phyloP scores from a whole-genome alignment of 2,329 filamentous ascomycete species.

The Verticillium nubilum region DNA sequence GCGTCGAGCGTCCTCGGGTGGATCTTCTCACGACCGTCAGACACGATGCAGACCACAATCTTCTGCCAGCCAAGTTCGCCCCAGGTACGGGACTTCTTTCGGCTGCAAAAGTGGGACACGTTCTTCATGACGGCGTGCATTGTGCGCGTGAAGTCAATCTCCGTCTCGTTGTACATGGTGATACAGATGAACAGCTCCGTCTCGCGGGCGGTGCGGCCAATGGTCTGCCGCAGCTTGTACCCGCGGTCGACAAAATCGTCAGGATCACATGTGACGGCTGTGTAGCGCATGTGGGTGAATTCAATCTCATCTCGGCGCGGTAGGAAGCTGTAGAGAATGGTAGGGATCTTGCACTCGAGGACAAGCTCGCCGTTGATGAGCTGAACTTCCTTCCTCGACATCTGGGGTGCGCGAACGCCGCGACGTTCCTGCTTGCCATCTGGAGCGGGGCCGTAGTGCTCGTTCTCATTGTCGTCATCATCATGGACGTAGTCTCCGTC shows the following conservation, averaged over 20 bases:
- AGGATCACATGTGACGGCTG: conserved; percentile 94
- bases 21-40: conserved; percentile 84
- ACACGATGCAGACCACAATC: conserved; percentile 95
- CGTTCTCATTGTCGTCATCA: conserved; percentile 46
- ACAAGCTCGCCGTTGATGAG: conserved; percentile 97
- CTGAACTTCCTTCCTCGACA: conserved; percentile 88
- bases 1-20: conserved; percentile 91
- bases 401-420: conserved; percentile 80
- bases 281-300: conserved; percentile 98
- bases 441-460: conserved; percentile 80
- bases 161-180: conserved; percentile 99
- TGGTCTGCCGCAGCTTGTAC: conserved; percentile 89
- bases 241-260: conserved; percentile 86
- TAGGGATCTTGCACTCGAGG: conserved; percentile 97
- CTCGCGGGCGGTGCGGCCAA: conserved; percentile 76
- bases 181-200: conserved; percentile 95
- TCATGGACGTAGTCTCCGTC: conserved; percentile 46
- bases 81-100: conserved; percentile 90
- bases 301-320: conserved; percentile 89
- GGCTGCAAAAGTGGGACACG: conserved; percentile 91
- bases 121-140: conserved; percentile 99
- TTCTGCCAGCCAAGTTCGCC: conserved; percentile 98
- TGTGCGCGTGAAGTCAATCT: conserved; percentile 91
- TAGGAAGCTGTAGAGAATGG: conserved; percentile 94
- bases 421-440: conserved; percentile 80